Evolutionary conservation across 1,139 yeast genomes (phyloP).

Genomic region (Geotrichum candidum): DNA sequence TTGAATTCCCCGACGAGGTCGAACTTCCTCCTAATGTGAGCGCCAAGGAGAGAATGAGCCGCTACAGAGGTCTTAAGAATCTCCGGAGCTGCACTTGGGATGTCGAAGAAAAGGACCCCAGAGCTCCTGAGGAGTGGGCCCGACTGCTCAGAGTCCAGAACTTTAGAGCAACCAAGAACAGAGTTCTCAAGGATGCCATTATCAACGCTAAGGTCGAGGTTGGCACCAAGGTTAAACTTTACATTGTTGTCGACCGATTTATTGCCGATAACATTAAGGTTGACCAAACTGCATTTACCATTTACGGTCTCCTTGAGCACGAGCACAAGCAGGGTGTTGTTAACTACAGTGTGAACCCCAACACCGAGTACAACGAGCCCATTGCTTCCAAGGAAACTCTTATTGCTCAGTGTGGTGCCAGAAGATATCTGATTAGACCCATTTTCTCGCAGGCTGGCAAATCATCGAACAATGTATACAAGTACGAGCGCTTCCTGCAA

Average conservation of each 20-base stretch:
- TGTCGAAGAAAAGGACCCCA: conserved; percentile 69
- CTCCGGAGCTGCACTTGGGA: conserved; percentile 83
- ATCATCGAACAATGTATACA: conserved; percentile 79
- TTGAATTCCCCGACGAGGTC: conserved; percentile 92
- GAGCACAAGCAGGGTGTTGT: conserved; percentile 83
- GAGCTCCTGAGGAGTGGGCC: conserved; percentile 73
- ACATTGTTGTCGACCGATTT: conserved; percentile 54
- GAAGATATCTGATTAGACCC: conserved; percentile 83
- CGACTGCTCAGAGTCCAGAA: conserved; percentile 69
- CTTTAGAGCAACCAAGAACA: conserved; percentile 71
- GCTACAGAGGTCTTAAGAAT: conserved; percentile 84
- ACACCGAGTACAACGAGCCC: conserved; percentile 79
- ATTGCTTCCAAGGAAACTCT: conserved; percentile 73
- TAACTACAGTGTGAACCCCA: conserved; percentile 73
- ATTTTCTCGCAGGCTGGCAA: conserved; percentile 70
- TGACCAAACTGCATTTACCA: conserved; percentile 41
- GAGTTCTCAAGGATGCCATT: conserved; percentile 55
- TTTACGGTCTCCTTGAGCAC: conserved; percentile 72
- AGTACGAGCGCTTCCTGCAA: conserved; percentile 77
- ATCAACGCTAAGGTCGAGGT: conserved; percentile 50
- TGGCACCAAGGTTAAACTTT: conserved; percentile 60
- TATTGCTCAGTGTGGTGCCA: conserved; percentile 87
- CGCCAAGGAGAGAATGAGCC: conserved; percentile 64
- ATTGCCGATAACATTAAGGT: conserved; percentile 30
- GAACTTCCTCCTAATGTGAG: conserved; percentile 73